Evolutionary conservation across 305 asterid species (phyloP), one percentile per base, ranked within the genome.

Genomic region (Solanum chacoense): DNA sequence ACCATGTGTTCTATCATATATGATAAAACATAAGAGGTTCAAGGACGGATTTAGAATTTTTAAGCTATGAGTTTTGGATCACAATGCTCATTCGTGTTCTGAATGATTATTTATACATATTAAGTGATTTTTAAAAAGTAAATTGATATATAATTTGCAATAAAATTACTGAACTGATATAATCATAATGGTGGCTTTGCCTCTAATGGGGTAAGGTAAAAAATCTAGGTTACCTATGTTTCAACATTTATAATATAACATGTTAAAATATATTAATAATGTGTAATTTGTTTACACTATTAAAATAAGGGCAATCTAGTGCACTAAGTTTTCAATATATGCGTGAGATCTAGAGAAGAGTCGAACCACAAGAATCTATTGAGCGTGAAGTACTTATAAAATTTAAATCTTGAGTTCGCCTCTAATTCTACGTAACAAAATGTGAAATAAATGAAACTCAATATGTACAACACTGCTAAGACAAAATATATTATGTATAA

Each of bases 371-470:
- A 12, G 0, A 55, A 55, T 55, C 11, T 55, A 20, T 55, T 55
- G 3, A 20, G 2, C 0, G 1, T 59, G 3, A 0, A 59, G 0
- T 59, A 20, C 5, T 59, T 20, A 59, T 59, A 59, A 59, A 59
- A 0, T 59, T 59, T 59, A 22, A 59, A 20, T 20, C 11, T 59
- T 59, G 3, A 59, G 3, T 59, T 59, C 26, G 12, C 12, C 12
- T 20, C 12, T 20, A 4, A 20, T 0, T 8, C 0, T 59, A 59
- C 2, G 0, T 59, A 59, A 59, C 69, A 67, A 1, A 67, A 24
- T 67, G 32, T 77, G 32, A 77, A 77, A 36, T 36, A 77, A 9
- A 77, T 77, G 32, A n/a, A 22, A 36, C 84, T 77, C 84, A 77
- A 36, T 10, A 36, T 77, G 11, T 77, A 22, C 84, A 36, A 35